phyloP scores from a whole-genome alignment of 1,284 basidiomycete genomes.

The Irpex sp. region DNA sequence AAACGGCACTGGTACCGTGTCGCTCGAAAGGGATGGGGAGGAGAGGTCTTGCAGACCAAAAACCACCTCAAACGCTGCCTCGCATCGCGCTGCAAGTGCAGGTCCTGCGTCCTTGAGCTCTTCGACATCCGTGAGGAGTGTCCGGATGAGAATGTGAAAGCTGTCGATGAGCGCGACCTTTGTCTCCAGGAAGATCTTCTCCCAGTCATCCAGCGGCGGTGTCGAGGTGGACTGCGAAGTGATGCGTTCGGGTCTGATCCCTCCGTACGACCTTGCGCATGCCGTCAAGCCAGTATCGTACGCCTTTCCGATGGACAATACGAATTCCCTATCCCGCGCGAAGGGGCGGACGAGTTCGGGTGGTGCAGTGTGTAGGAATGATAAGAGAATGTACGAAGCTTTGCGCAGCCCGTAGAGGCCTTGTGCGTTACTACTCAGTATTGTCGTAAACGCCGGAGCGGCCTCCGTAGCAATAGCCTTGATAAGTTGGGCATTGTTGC shows the following conservation, averaged over 20 bases:
- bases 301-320: conserved; percentile 51
- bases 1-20: conserved; percentile 44
- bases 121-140: conserved; percentile 47
- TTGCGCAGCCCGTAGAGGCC: conserved; percentile 67
- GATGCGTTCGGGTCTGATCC: conserved; percentile 33
- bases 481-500: background rate
- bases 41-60: conserved; percentile 53
- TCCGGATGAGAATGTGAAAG: conserved; percentile 56
- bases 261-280: conserved; percentile 60
- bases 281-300: conserved; percentile 55
- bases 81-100: conserved; percentile 42
- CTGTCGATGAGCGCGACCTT: conserved; percentile 69
- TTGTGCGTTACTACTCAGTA: conserved; percentile 40
- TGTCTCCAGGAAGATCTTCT: conserved; percentile 62
- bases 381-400: conserved; percentile 51
- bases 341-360: conserved; percentile 46
- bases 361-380: conserved; percentile 51
- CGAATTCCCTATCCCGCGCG: conserved; percentile 44
- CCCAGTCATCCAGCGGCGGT: conserved; percentile 57
- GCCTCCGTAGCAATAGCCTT: conserved; percentile 39
- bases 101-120: conserved; percentile 31
- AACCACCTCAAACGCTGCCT: conserved; percentile 51
- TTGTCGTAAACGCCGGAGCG: conserved; percentile 50
- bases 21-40: conserved; percentile 20
- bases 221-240: conserved; percentile 14